Percentiles rank a stretch among this genome's conserved stretches.
Evolutionary conservation across 2,329 filamentous ascomycete species (phyloP).

Genomic region (Fusarium cyanostomum): DNA sequence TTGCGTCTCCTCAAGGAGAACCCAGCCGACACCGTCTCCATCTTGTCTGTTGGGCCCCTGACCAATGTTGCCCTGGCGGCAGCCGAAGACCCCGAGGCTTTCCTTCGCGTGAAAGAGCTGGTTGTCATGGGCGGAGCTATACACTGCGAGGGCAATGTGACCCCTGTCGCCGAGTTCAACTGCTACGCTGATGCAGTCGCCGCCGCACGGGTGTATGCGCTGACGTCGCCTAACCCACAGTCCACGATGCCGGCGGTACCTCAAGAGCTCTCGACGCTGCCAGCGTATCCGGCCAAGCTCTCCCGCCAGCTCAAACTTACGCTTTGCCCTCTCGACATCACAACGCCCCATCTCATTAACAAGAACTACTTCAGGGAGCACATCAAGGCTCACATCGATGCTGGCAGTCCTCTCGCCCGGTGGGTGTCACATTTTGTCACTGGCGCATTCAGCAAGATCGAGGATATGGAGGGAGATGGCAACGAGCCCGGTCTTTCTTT

Average conservation of each 20-base stretch:
- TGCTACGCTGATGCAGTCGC: conserved; percentile 87
- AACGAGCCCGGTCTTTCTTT: conserved; percentile 70
- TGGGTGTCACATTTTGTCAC: conserved; percentile 78
- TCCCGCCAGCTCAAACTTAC: conserved; percentile 72
- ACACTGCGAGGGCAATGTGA: conserved; percentile 81
- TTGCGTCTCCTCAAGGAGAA: conserved; percentile 85
- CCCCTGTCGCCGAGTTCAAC: conserved; percentile 93
- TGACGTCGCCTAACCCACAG: conserved; percentile 76
- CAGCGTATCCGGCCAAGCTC: conserved; percentile 71
- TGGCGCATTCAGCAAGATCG: conserved; percentile 76
- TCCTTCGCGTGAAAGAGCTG: conserved; percentile 88
- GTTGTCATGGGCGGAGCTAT: conserved; percentile 96
- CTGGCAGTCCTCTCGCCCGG: conserved; percentile 75
- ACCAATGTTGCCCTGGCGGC: conserved; percentile 95
- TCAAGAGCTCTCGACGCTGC: conserved; percentile 59
- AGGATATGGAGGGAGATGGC: conserved; percentile 67
- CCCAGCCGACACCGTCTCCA: conserved; percentile 84
- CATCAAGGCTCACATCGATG: conserved; percentile 63
- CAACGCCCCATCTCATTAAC: conserved; percentile 73
- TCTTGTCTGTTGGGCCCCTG: conserved; percentile 88
- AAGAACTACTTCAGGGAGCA: conserved; percentile 66
- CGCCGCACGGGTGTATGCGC: conserved; percentile 78
- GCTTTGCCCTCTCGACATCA: conserved; percentile 82
- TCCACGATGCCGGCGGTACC: conserved; percentile 82
- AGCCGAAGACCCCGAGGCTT: conserved; percentile 86